Percentiles rank a stretch among this genome's conserved stretches.
Conservation (phyloP, 441 rosid species). For the Populus hybrid region DNA sequence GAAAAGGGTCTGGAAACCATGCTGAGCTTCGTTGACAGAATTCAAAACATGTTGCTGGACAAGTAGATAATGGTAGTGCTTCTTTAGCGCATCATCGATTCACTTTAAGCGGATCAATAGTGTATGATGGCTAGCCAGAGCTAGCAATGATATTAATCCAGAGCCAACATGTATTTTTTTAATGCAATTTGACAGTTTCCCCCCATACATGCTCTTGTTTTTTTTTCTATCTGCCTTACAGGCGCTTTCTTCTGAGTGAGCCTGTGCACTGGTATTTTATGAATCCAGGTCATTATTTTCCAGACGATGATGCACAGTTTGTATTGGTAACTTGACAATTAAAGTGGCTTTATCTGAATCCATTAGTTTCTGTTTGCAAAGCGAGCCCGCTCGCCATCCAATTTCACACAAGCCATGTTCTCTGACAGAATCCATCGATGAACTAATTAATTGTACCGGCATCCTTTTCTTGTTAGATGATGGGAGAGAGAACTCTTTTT, state of each 20-base stretch:
- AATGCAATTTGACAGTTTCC: background rate
- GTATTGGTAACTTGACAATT: background rate
- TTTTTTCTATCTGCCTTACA: background rate
- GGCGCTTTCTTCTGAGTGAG: background rate
- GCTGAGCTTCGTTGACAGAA: conserved; percentile 43
- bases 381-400: background rate
- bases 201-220: background rate
- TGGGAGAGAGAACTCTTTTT: background rate
- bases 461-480: too few relatives aligned
- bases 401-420: background rate
- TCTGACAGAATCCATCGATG: background rate
- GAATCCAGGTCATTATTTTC: background rate
- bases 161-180: background rate
- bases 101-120: background rate
- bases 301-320: background rate
- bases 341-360: background rate
- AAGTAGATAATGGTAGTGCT: conserved; percentile 12
- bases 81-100: background rate
- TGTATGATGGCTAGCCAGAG: background rate
- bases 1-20: conserved; percentile 47
- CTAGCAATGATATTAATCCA: background rate
- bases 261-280: background rate
- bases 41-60: conserved; percentile 28
- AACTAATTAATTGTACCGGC: too few relatives aligned
- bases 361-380: background rate